phyloP scores from a whole-genome alignment of 1,284 basidiomycete species.

The Microbotryum saponariae region DNA sequence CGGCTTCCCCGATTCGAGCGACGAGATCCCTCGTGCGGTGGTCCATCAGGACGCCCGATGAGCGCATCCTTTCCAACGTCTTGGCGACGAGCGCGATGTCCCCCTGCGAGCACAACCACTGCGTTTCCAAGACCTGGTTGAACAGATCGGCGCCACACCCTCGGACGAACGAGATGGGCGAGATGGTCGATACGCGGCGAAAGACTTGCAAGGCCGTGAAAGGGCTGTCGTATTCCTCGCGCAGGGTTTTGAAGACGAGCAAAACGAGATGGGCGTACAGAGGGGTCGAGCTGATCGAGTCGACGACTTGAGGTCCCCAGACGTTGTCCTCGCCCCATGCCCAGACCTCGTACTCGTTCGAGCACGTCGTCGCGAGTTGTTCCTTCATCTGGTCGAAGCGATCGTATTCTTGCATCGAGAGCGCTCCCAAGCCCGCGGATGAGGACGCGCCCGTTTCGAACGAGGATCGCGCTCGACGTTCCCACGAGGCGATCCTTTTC shows the following conservation, averaged over 20 bases:
- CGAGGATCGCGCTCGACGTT: not conserved
- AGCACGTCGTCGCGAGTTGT: not conserved
- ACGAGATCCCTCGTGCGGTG: slow-evolving; percentile 14
- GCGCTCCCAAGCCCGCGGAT: slow-evolving; percentile 5
- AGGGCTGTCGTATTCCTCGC: slow-evolving; percentile 20
- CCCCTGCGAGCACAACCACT: slow-evolving; percentile 13
- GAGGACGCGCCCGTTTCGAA: not conserved
- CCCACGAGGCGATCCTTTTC: not conserved
- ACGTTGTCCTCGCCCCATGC: no score
- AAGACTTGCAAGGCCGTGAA: slow-evolving; percentile 21
- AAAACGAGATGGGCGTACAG: slow-evolving; percentile 21
- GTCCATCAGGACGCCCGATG: slow-evolving; percentile 16
- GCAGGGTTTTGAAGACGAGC: slow-evolving; percentile 21
- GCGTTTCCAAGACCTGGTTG: slow-evolving; percentile 24
- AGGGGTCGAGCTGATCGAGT: no score
- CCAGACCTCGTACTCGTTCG: no score
- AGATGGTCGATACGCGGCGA: slow-evolving; percentile 17
- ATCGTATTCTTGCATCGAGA: not conserved
- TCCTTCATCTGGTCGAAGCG: not conserved
- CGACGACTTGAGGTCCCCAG: no score
- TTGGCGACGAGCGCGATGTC: slow-evolving; percentile 20
- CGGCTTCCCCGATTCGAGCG: slow-evolving; percentile 13
- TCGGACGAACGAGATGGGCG: slow-evolving; percentile 20
- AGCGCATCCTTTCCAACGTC: slow-evolving; percentile 25
- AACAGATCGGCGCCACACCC: slow-evolving; percentile 26